Evolutionary conservation across 208 protist genomes (phyloP), one percentile per base, ranked within the genome.

Genomic region (Wallacemonas sp.): DNA sequence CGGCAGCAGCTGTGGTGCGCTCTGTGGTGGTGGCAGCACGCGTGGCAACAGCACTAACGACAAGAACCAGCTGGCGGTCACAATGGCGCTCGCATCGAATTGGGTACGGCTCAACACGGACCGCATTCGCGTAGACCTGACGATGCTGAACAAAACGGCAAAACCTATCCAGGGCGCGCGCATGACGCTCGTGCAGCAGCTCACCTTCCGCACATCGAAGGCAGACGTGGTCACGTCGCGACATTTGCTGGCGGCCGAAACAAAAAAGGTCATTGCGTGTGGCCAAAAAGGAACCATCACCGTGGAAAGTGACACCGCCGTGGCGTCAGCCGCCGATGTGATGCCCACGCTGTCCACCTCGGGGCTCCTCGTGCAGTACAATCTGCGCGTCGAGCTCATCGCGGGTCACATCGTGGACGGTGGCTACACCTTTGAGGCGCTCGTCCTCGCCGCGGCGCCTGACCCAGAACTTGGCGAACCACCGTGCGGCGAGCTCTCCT

Each of bases 291-390:
- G 62, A 1, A 53, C 24, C 11, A 54, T 70, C 2, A 38, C 22
- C 14, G 68, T 42, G 2, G 28, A 12, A 19, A 58, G 51, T 15
- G 24, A 27, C 8, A 5, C 59, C 19, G 17, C 55, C 3, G 36
- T 26, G 24, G 28, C 19, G 6, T n/a, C n/a, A 0, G 47, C 53
- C 0, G 47, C 55, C 8, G 49, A 70, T 9, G 17, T 66, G 12
- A 66, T 75, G 14, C 70, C 70, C 22, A 66, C 62, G 28, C 61
- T 75, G 33, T 55, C 49, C 22, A 75, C 70, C 17, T 65, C 62
- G 15, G 70, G 70, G 1, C 34, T 75, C 28, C 36, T 39, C 1
- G 70, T 75, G n/a, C n/a, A 56, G n/a, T 75, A 75, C 63, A 42
- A 38, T n/a, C 17, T 75, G 14, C 62, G 62, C 24, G 70, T 75